phyloP scores from a whole-genome alignment of 1,284 basidiomycete genomes.

The Sporisorium graminicola region DNA sequence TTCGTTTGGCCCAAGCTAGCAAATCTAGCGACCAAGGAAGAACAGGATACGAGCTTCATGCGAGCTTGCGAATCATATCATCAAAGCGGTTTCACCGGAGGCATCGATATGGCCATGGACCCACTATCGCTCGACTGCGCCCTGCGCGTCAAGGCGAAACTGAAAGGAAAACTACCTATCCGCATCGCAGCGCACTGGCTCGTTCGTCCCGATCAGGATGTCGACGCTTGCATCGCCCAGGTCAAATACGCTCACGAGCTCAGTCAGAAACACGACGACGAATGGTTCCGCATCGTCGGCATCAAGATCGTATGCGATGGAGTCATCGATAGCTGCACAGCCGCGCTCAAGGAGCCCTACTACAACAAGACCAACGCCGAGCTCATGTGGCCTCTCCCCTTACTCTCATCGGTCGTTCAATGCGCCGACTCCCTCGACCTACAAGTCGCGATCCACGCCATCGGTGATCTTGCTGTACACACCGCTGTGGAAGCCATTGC shows the following conservation, averaged over 20 bases:
- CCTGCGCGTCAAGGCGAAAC: constrained; percentile 28
- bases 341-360: constrained; percentile 47
- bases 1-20: constrained; percentile 41
- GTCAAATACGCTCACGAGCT: constrained; percentile 38
- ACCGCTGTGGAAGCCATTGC: constrained; percentile 49
- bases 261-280: constrained; percentile 35
- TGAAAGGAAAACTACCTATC: constrained; percentile 35
- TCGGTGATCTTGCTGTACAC: constrained; percentile 50
- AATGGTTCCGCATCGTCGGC: constrained; percentile 47
- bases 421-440: constrained; percentile 43
- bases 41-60: constrained; percentile 34
- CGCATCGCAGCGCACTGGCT: constrained; percentile 50
- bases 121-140: constrained; percentile 32
- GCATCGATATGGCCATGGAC: constrained; percentile 47
- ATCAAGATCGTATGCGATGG: constrained; percentile 53
- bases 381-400: constrained; percentile 38
- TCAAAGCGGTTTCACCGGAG: constrained; percentile 43
- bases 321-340: constrained; percentile 52
- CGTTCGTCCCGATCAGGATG: constrained; percentile 23
- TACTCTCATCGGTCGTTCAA: constrained; percentile 28
- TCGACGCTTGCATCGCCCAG: constrained; percentile 28
- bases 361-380: constrained; percentile 45
- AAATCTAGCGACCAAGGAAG: constrained; percentile 20
- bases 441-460: constrained; percentile 48
- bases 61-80: constrained; percentile 40